These are phyloP conservation scores for Solanum raphanifolium DNA, from an alignment of 257 asterid species.

Conservation along the genomic window DNA sequence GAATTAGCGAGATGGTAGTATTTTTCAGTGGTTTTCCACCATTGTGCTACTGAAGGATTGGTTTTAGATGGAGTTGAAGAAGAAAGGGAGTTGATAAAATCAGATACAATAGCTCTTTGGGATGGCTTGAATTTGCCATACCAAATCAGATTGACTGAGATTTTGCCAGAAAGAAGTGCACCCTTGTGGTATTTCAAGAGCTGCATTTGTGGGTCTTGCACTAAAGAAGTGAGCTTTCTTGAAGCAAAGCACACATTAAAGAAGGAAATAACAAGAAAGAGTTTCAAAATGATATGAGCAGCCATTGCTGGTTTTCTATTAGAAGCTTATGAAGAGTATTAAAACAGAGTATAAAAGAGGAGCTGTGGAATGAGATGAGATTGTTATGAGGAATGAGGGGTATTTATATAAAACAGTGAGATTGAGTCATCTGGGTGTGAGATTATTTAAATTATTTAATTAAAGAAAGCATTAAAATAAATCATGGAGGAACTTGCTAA, in stretches of 20 bases:
- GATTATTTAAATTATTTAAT: neutral
- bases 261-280: neutral
- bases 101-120: slow-evolving; percentile 5
- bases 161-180: slow-evolving; percentile 8
- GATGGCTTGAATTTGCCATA: slow-evolving; percentile 18
- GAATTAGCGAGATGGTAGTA: slow-evolving; percentile 21
- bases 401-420: slow-evolving; percentile 5
- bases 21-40: slow-evolving; percentile 40
- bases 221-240: neutral
- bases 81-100: slow-evolving; percentile 32
- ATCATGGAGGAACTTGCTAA: neutral
- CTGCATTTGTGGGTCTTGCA: slow-evolving; percentile 3
- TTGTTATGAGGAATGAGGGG: neutral
- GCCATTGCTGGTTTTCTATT: slow-evolving; percentile 7
- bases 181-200: slow-evolving; percentile 23
- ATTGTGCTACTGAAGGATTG: slow-evolving; percentile 25
- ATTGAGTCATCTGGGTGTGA: neutral
- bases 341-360: neutral
- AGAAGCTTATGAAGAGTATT: neutral
- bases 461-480: neutral
- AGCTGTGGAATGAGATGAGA: neutral
- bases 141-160: slow-evolving; percentile 7
- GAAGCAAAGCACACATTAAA: neutral
- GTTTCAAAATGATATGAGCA: neutral
- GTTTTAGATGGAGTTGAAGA: slow-evolving; percentile 1